These are phyloP conservation scores for Aspergillus texensis DNA, from an alignment of 2,329 filamentous ascomycete species.

Conservation along the genomic window DNA sequence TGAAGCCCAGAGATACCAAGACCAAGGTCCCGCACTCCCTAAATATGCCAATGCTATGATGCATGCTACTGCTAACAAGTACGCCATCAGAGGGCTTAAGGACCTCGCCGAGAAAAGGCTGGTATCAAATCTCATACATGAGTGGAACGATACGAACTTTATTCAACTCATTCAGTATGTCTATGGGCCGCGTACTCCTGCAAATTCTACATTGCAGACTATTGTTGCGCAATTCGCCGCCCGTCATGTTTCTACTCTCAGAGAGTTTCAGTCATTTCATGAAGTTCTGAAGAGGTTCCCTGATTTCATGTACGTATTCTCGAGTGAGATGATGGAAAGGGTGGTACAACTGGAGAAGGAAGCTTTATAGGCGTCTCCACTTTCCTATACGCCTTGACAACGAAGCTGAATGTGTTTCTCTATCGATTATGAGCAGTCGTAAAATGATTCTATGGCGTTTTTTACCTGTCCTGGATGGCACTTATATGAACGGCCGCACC, in stretches of 20 bases:
- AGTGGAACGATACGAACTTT: background rate
- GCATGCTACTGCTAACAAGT: background rate
- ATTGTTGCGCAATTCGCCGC: background rate
- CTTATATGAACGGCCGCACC: no score
- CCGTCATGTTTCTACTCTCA: slow-evolving; percentile 1
- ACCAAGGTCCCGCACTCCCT: background rate
- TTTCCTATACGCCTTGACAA: background rate
- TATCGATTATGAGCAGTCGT: rapidly evolving
- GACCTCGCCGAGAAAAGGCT: slow-evolving; percentile 3
- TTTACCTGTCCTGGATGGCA: no score
- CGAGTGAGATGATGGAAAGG: background rate
- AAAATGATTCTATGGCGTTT: no score
- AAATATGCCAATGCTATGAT: slow-evolving; percentile 2
- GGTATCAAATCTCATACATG: background rate
- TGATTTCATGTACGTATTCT: background rate
- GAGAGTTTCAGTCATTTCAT: background rate
- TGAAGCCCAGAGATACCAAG: background rate
- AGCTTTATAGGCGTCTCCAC: background rate
- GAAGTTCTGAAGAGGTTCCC: background rate
- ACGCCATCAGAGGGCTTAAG: slow-evolving; percentile 1
- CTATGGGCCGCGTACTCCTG: background rate
- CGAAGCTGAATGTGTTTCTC: no score
- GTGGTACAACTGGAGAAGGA: background rate
- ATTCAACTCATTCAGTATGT: background rate
- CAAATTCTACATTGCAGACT: background rate